phyloP scores from a whole-genome alignment of 129 eudicot species.

The Saussurea involucrata region DNA sequence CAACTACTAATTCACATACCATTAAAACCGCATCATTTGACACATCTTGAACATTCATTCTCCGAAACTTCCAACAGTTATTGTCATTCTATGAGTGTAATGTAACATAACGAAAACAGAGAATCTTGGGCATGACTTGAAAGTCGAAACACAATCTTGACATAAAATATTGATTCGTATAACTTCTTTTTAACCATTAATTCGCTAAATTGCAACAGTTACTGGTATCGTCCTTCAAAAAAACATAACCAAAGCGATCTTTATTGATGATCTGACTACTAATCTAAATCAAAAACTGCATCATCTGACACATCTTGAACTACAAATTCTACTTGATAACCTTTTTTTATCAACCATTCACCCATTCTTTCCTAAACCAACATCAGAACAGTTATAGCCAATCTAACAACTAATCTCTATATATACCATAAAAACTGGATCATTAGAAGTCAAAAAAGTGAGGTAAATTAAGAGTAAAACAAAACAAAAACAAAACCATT shows the following conservation, averaged over 20 bases:
- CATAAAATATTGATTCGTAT: background rate
- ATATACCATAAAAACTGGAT: slow-evolving; percentile 24
- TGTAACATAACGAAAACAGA: background rate
- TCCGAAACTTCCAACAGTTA: background rate
- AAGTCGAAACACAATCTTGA: background rate
- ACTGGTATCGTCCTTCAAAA: background rate
- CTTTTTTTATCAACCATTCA: slow-evolving; percentile 1
- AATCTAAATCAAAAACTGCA: background rate
- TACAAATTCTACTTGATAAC: slow-evolving; percentile 1
- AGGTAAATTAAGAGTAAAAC: slow-evolving; percentile 16
- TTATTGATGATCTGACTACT: background rate
- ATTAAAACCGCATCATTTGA: slow-evolving; percentile 5
- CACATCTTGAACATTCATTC: background rate
- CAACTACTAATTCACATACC: background rate
- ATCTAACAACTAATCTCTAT: slow-evolving; percentile 24
- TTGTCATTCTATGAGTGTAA: background rate
- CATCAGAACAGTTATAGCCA: slow-evolving; percentile 11
- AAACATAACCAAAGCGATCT: background rate
- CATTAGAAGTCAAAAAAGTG: slow-evolving; percentile 19
- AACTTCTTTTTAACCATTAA: slow-evolving; percentile 4
- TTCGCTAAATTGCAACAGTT: background rate
- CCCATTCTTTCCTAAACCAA: slow-evolving; percentile 12
- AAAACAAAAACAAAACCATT: slow-evolving; percentile 34
- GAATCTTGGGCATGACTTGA: background rate
- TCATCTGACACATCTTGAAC: slow-evolving; percentile 9